phyloP scores from a whole-genome alignment of 2,329 filamentous ascomycete genomes.

The Aspergillus puulaauensis region DNA sequence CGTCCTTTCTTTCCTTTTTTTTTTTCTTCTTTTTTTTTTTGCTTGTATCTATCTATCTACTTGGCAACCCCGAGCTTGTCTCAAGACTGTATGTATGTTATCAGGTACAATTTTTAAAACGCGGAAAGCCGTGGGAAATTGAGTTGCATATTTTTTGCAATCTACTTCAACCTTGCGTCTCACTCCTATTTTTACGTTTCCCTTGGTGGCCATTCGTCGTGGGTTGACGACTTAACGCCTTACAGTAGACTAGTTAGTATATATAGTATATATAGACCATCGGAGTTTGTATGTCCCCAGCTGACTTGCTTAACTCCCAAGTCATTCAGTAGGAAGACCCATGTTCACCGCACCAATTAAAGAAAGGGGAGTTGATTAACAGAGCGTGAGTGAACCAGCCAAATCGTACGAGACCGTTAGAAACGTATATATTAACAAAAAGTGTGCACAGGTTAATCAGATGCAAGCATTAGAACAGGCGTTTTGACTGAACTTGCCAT shows the following conservation, averaged over 20 bases:
- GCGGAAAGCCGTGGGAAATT: background rate
- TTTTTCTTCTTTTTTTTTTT: constrained; percentile 2
- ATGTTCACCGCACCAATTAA: too few species aligned
- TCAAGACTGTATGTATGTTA: constrained; percentile 17
- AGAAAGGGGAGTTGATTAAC: background rate
- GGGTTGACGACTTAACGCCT: too few species aligned
- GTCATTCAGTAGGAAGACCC: too few species aligned
- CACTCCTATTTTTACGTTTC: background rate
- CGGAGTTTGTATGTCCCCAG: background rate
- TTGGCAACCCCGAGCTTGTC: background rate
- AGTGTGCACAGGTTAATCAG: background rate
- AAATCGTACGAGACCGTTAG: background rate
- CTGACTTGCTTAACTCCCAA: background rate
- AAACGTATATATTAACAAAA: background rate
- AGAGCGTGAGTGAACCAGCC: background rate
- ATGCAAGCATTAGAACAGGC: background rate
- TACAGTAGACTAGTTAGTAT: too few species aligned
- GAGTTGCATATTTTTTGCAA: background rate
- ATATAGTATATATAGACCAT: background rate
- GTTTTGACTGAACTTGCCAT: background rate
- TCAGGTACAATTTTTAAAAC: background rate
- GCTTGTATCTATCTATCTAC: constrained; percentile 9
- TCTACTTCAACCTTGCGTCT: background rate
- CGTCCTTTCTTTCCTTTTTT: background rate
- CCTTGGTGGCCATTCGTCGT: too few species aligned